Evolutionary conservation across 257 asterid genomes (phyloP), one percentile per base, ranked within the genome.

Genomic region (Verbena officinalis): DNA sequence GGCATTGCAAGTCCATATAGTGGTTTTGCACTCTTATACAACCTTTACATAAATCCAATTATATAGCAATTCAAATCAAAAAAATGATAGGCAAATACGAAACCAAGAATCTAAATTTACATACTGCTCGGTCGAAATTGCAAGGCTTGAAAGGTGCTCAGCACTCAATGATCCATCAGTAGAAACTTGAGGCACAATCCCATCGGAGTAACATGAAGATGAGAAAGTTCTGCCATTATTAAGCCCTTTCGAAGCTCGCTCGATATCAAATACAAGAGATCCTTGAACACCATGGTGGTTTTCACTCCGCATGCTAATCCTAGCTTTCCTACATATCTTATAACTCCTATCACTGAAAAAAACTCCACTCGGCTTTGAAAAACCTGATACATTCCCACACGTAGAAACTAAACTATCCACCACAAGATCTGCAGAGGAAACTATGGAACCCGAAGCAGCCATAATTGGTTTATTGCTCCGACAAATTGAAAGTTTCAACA

Each of bases 361-460:
- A 16, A 85, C 86, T 12, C 79, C 73, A 17, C 66, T 34, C 15
- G 94, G 83, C 65, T 76, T 88, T 51, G 56, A 79, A 49, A 74
- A 76, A 67, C 82, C 75, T 4, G 85, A 80, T 55, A 74, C 64
- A 70, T 62, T 79, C 61, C 81, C 90, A 51, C 85, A 66, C 27
- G 73, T 56, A 1, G 96, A 77, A 19, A 73, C 63, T 59, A 74
- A 55, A 55, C 67, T 56, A 69, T 87, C 94, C 19, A 84, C 80
- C 72, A 73, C 71, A 68, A 86, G 49, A 75, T 86, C 95, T 31
- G 83, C 88, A 10, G 84, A 76, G 54, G 88, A 69, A 20, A 80
- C 81, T 9, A 70, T 23, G 1, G 91, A 77, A 55, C 84, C 77
- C 23, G 85, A 73, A 64, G 83, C 75, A 9, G 96, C 85, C 96